phyloP scores from a whole-genome alignment of 768 basidiomycete genomes.

The Panaeolus papilionaceus region DNA sequence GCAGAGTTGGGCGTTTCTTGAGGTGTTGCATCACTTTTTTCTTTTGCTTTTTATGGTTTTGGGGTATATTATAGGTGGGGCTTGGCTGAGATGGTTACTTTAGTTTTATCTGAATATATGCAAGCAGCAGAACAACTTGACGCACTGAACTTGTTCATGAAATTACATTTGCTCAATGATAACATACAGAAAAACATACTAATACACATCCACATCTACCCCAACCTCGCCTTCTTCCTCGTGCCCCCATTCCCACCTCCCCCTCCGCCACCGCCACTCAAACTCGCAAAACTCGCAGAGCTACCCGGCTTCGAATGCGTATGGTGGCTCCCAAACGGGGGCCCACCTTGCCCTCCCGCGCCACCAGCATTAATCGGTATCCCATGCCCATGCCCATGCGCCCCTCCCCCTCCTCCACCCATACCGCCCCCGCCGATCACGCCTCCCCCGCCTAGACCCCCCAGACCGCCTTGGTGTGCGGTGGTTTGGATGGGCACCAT shows the following conservation, averaged over 20 bases:
- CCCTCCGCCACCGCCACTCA: slow-evolving; percentile 24
- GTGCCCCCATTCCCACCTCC: slow-evolving; percentile 23
- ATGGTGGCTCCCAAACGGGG: slow-evolving; percentile 2
- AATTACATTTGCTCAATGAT: neutral
- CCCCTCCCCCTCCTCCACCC: neutral
- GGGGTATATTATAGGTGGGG: too few species aligned
- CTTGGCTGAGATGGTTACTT: too few species aligned
- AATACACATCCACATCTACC: neutral
- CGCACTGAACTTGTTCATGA: too few species aligned
- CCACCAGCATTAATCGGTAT: slow-evolving; percentile 2
- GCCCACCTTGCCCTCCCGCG: neutral
- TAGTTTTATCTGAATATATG: too few species aligned
- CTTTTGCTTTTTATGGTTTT: too few species aligned
- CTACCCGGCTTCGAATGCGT: slow-evolving; percentile 12
- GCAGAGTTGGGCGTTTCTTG: too few species aligned
- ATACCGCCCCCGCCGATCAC: neutral
- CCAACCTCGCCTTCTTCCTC: slow-evolving; percentile 8
- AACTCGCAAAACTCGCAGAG: slow-evolving; percentile 26
- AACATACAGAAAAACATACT: neutral
- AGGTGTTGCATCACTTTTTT: too few species aligned
- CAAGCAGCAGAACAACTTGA: too few species aligned
- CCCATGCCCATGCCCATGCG: neutral
- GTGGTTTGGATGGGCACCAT: slow-evolving; percentile 71
- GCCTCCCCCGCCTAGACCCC: neutral
- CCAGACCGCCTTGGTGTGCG: slow-evolving; percentile 39